Conservation (phyloP, 208 protist species). For the Trypanosoma melophagium region DNA sequence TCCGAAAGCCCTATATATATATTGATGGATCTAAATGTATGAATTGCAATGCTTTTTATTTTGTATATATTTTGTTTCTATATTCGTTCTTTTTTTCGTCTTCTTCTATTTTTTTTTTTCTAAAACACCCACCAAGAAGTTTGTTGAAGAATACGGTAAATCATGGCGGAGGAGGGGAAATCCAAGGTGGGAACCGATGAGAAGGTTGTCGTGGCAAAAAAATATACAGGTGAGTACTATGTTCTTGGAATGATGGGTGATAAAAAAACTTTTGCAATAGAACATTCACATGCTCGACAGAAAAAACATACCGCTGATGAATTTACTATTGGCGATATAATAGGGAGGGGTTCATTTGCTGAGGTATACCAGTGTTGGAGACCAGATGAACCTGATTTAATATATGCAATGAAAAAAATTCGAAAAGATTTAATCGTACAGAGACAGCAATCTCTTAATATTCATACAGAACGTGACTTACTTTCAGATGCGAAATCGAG, state of each 20-base stretch:
- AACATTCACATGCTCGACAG: slow-evolving; percentile 60
- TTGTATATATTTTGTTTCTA: not conserved
- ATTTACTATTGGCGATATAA: slow-evolving; percentile 86
- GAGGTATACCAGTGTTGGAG: slow-evolving; percentile 73
- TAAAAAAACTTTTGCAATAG: slow-evolving; percentile 31
- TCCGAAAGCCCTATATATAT: not conserved
- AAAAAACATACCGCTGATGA: slow-evolving; percentile 56
- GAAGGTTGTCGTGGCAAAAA: slow-evolving; percentile 35
- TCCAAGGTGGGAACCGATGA: slow-evolving; percentile 29
- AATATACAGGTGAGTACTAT: slow-evolving; percentile 44
- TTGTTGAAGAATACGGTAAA: no score
- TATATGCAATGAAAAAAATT: slow-evolving; percentile 93
- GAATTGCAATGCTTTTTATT: slow-evolving; percentile 1
- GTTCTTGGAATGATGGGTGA: slow-evolving; percentile 30
- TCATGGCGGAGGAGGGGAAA: slow-evolving; percentile 23
- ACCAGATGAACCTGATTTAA: slow-evolving; percentile 61
- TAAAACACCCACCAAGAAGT: not conserved
- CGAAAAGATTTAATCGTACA: slow-evolving; percentile 89
- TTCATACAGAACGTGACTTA: slow-evolving; percentile 84
- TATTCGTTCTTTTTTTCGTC: not conserved
- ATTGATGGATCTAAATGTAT: not conserved
- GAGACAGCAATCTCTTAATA: slow-evolving; percentile 83
- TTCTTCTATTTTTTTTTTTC: not conserved
- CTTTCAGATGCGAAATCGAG: slow-evolving; percentile 41
- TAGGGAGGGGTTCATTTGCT: slow-evolving; percentile 93